These are phyloP conservation scores for Dactylellina drechsleri DNA, from an alignment of 2,329 filamentous ascomycete genomes.

Conservation along the genomic window DNA sequence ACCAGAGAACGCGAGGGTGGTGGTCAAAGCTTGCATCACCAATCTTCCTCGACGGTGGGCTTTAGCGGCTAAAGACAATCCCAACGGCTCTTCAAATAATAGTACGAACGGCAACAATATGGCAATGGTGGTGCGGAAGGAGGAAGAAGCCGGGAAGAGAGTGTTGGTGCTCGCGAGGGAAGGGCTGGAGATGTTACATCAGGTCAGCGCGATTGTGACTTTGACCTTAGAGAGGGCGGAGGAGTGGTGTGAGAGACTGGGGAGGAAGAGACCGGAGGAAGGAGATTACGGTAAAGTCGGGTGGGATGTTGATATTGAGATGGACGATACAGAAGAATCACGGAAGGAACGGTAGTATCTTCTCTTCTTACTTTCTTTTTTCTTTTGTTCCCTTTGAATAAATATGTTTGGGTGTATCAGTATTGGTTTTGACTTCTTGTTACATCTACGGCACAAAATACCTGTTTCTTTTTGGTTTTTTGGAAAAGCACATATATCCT, in stretches of 20 bases:
- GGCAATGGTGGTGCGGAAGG: conserved; percentile 56
- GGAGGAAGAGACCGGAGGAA: conserved; percentile 62
- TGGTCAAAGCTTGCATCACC: conserved; percentile 85
- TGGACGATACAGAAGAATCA: conserved; percentile 25
- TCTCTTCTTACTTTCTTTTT: not conserved
- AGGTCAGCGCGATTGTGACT: conserved; percentile 87
- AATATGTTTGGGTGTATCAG: conserved; percentile 3
- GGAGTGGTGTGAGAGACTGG: conserved; percentile 85
- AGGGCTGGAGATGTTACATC: conserved; percentile 90
- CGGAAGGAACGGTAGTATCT: conserved; percentile 39
- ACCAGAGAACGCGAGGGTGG: conserved; percentile 83
- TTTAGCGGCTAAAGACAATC: conserved; percentile 63
- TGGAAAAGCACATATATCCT: conserved; percentile 15
- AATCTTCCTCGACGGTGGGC: conserved; percentile 87
- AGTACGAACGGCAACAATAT: conserved; percentile 49
- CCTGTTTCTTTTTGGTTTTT: not conserved
- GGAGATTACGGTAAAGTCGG: conserved; percentile 47
- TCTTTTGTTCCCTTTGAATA: not conserved
- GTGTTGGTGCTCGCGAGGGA: conserved; percentile 89
- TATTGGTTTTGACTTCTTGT: not conserved
- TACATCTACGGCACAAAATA: conserved; percentile 1
- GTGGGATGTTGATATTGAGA: conserved; percentile 50
- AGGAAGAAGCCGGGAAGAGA: conserved; percentile 58
- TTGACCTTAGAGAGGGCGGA: conserved; percentile 91
- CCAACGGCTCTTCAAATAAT: conserved; percentile 59